Evolutionary conservation across 257 asterid genomes (phyloP), one percentile per base, ranked within the genome.

Genomic region (Solanum pinnatisectum): DNA sequence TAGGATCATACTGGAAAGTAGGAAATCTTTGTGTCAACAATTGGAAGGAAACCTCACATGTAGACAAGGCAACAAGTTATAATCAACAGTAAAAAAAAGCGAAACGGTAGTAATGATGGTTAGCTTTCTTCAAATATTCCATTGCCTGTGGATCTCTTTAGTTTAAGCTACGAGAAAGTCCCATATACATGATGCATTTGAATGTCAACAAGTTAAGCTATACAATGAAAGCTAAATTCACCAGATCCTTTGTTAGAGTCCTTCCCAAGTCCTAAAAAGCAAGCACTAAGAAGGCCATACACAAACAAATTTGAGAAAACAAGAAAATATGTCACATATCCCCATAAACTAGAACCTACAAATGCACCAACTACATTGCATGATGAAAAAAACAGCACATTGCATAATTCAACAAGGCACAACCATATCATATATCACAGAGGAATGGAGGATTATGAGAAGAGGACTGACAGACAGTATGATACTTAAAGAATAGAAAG

Each of bases 1-100:
- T 67, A 49, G 70, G 86, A 32, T 82, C 86, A 79, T 95, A 68
- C 98, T 95, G 98, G 91, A 89, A 86, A 40, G 37, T 71, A 86
- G 52, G 23, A 85, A 59, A 40, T 67, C 33, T 56, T 63, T 74
- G 60, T 74, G 83, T 77, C 71, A 93, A 87, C 85, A 63, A 87
- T 56, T 76, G 88, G 74, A 63, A 30, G n/a, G 25, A 30, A 46
- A 82, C 5, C 20, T 10, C 44, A 82, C 44, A 82, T 10, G 30
- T 32, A 32, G 70, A 30, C 68, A 32, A 49, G 44, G 44, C 70
- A 2, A 18, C 70, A 49, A 9, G 18, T 30, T 18, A 3, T 49
- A 82, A 27, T 30, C 44, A 30, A 30, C 85, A 3, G 20, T 27
- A 49, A 5, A 44, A 82, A 32, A 82, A 16, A 32, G 20, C 1